phyloP scores from a whole-genome alignment of 1,139 yeast genomes.

The Candida mesenterica region DNA sequence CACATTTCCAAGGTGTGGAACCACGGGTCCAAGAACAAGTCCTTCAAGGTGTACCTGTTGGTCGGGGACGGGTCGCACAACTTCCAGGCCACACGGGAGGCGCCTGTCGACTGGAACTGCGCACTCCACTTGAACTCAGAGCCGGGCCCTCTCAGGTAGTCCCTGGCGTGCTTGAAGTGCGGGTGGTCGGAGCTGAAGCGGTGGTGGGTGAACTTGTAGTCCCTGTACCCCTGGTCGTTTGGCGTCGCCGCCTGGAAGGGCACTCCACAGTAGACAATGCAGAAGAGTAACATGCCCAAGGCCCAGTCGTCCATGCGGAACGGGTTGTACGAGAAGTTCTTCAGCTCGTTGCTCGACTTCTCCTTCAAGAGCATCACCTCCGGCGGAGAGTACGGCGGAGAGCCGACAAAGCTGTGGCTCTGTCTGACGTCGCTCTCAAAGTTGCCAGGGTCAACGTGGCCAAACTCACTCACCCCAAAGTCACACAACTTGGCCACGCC shows the following conservation, averaged over 20 bases:
- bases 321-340: constrained; percentile 57
- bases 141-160: constrained; percentile 58
- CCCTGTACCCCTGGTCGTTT: constrained; percentile 55
- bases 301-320: constrained; percentile 74
- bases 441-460: constrained; percentile 57
- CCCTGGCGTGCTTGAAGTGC: constrained; percentile 49
- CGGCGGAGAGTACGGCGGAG: constrained; percentile 80
- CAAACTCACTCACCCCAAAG: constrained; percentile 71
- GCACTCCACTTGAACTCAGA: constrained; percentile 64
- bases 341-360: constrained; percentile 32
- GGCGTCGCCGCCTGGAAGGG: constrained; percentile 59
- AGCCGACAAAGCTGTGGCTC: constrained; percentile 59
- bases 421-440: constrained; percentile 45
- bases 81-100: constrained; percentile 73
- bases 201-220: constrained; percentile 53
- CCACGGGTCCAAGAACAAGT: constrained; percentile 64
- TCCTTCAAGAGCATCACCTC: constrained; percentile 60
- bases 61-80: constrained; percentile 61
- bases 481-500: constrained; percentile 73
- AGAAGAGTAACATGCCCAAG: constrained; percentile 63
- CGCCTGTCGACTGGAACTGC: constrained; percentile 56
- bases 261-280: constrained; percentile 55
- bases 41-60: constrained; percentile 53
- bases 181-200: constrained; percentile 52
- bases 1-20: constrained; percentile 62